These are phyloP conservation scores for Colletotrichum sp. DNA, from an alignment of 2,329 filamentous ascomycete species.

Conservation along the genomic window DNA sequence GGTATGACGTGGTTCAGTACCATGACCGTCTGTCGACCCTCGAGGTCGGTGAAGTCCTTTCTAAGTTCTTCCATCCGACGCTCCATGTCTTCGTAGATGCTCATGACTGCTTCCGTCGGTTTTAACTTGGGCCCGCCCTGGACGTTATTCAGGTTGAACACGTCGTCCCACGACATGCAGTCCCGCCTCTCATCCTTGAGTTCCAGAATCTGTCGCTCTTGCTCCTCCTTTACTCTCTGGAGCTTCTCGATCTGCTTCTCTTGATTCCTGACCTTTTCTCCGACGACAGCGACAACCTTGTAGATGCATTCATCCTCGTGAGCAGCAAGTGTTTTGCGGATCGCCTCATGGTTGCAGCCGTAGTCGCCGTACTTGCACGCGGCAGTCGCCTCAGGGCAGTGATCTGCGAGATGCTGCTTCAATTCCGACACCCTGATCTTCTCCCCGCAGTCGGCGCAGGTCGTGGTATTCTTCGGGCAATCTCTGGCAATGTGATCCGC, in stretches of 20 bases:
- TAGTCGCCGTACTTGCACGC: slow-evolving; percentile 53
- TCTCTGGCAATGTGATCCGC: slow-evolving; percentile 45
- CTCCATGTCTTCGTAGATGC: slow-evolving; percentile 24
- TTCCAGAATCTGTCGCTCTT: slow-evolving; percentile 38
- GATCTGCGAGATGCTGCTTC: slow-evolving; percentile 49
- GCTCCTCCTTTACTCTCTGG: slow-evolving; percentile 34
- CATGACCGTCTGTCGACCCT: slow-evolving; percentile 65
- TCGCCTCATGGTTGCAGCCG: slow-evolving; percentile 49
- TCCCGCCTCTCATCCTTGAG: slow-evolving; percentile 27
- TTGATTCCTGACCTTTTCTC: slow-evolving; percentile 50
- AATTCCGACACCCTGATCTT: slow-evolving; percentile 49
- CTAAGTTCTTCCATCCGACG: slow-evolving; percentile 59
- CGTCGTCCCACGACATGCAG: slow-evolving; percentile 18
- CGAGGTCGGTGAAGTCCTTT: slow-evolving; percentile 61
- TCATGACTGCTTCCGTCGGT: slow-evolving; percentile 23
- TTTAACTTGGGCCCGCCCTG: slow-evolving; percentile 16
- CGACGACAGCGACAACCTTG: slow-evolving; percentile 56
- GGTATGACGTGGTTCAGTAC: slow-evolving; percentile 66
- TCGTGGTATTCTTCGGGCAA: slow-evolving; percentile 51
- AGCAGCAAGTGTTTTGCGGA: slow-evolving; percentile 42
- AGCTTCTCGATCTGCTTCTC: slow-evolving; percentile 52
- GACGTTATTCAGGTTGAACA: slow-evolving; percentile 14
- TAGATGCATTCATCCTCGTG: slow-evolving; percentile 58
- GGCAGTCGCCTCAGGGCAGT: slow-evolving; percentile 46
- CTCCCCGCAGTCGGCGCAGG: slow-evolving; percentile 55